These are phyloP conservation scores for Grosmannia clavigera DNA, from an alignment of 2,329 filamentous ascomycete genomes.

Conservation along the genomic window DNA sequence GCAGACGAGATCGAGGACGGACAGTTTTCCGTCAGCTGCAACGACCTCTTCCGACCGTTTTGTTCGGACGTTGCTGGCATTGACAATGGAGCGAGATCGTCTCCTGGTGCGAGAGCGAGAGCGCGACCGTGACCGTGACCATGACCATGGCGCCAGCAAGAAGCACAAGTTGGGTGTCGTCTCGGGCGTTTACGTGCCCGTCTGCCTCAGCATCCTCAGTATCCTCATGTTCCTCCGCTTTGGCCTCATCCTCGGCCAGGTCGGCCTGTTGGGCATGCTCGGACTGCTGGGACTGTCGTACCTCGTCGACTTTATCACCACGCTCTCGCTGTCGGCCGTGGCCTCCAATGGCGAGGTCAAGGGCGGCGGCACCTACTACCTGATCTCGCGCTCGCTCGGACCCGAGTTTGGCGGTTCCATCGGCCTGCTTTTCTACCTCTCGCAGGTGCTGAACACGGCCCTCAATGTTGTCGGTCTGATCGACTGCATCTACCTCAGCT, in stretches of 20 bases:
- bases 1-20: not conserved
- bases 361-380: constrained; percentile 77
- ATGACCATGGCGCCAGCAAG: constrained; percentile 16
- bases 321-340: constrained; percentile 76
- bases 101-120: constrained; percentile 7
- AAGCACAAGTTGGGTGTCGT: constrained; percentile 60
- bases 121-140: constrained; percentile 4
- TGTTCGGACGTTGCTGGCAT: not conserved
- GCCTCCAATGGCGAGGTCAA: constrained; percentile 83
- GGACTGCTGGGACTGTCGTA: constrained; percentile 67
- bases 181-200: constrained; percentile 74
- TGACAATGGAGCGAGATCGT: constrained; percentile 21
- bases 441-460: constrained; percentile 76
- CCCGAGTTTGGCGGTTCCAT: constrained; percentile 86
- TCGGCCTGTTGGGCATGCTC: constrained; percentile 68
- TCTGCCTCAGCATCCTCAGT: constrained; percentile 78
- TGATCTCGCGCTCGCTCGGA: constrained; percentile 75
- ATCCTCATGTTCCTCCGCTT: constrained; percentile 91
- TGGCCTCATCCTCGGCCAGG: constrained; percentile 70
- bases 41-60: not conserved
- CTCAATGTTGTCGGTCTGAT: constrained; percentile 80
- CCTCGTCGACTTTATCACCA: constrained; percentile 69
- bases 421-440: constrained; percentile 79
- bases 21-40: not conserved
- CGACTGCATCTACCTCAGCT: constrained; percentile 67